Evolutionary conservation across 805 yeast species (phyloP).

Genomic region (Kuraishia cidri): DNA sequence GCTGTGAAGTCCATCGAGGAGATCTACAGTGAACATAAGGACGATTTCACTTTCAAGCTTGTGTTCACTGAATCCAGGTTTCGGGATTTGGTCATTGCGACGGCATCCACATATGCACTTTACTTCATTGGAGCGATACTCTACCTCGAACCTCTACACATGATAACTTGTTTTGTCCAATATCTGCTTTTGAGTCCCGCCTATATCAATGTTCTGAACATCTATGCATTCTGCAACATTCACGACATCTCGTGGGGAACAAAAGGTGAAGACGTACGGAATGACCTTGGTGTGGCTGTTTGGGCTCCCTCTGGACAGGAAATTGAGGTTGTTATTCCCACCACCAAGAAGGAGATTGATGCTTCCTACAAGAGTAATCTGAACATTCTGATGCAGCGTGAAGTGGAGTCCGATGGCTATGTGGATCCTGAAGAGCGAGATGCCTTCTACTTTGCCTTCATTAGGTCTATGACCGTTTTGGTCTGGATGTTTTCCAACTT

Average conservation of each 20-base stretch:
- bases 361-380: conserved; percentile 59
- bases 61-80: conserved; percentile 63
- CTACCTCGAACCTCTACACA: conserved; percentile 87
- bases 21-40: conserved; percentile 21
- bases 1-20: conserved; percentile 53
- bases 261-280: conserved; percentile 67
- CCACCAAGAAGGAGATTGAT: conserved; percentile 70
- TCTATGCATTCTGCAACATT: conserved; percentile 92
- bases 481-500: conserved; percentile 86
- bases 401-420: conserved; percentile 16
- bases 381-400: conserved; percentile 40
- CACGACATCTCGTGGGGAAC: conserved; percentile 99
- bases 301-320: conserved; percentile 51
- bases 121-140: conserved; percentile 73
- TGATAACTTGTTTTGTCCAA: conserved; percentile 82
- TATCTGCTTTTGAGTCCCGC: conserved; percentile 81
- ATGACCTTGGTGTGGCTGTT: conserved; percentile 80
- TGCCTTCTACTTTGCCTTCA: conserved; percentile 81
- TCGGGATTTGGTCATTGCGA: conserved; percentile 81
- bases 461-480: conserved; percentile 83
- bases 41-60: conserved; percentile 29
- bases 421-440: conserved; percentile 37
- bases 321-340: conserved; percentile 65
- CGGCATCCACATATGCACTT: conserved; percentile 74
- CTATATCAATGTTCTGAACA: conserved; percentile 83